These are phyloP conservation scores for Pistacia integerrima DNA, from an alignment of 345 rosid genomes.

Conservation along the genomic window DNA sequence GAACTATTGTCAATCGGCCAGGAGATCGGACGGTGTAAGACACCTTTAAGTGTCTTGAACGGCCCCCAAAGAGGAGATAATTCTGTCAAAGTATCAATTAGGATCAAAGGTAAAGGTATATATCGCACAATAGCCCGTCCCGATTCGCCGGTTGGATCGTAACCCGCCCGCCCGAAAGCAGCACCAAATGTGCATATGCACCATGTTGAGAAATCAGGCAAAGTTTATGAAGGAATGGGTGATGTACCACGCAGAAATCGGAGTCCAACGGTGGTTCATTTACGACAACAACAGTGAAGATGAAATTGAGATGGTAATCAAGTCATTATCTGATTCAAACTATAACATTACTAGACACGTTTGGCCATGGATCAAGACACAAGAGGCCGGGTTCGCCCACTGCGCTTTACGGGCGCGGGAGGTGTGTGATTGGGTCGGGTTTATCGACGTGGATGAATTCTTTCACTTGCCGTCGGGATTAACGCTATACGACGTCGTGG, in stretches of 20 bases:
- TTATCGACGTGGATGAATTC: slow-evolving; percentile 83
- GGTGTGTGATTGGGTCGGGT: slow-evolving; percentile 78
- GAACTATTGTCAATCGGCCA: slow-evolving; percentile 63
- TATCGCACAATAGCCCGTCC: slow-evolving; percentile 63
- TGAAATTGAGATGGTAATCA: slow-evolving; percentile 40
- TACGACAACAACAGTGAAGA: slow-evolving; percentile 93
- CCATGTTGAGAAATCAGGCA: slow-evolving; percentile 79
- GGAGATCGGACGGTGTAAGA: slow-evolving; percentile 78
- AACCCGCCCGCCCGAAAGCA: slow-evolving; percentile 23
- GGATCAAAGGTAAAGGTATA: slow-evolving; percentile 62
- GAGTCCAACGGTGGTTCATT: slow-evolving; percentile 74
- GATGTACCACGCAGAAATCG: slow-evolving; percentile 72
- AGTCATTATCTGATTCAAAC: slow-evolving; percentile 17
- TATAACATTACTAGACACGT: slow-evolving; percentile 55
- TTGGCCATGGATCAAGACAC: slow-evolving; percentile 96
- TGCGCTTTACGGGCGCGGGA: slow-evolving; percentile 70
- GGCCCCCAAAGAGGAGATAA: slow-evolving; percentile 25
- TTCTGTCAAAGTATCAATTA: slow-evolving; percentile 59
- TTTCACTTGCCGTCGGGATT: slow-evolving; percentile 51
- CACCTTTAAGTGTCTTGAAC: slow-evolving; percentile 59
- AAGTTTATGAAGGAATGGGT: slow-evolving; percentile 75
- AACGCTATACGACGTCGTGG: slow-evolving; percentile 31
- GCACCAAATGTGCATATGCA: slow-evolving; percentile 70
- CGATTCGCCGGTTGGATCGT: slow-evolving; percentile 9
- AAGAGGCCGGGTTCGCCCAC: slow-evolving; percentile 85